Evolutionary conservation across 371 early-diverging fungal genomes (phyloP).

Genomic region (Saksenaea oblongispora): DNA sequence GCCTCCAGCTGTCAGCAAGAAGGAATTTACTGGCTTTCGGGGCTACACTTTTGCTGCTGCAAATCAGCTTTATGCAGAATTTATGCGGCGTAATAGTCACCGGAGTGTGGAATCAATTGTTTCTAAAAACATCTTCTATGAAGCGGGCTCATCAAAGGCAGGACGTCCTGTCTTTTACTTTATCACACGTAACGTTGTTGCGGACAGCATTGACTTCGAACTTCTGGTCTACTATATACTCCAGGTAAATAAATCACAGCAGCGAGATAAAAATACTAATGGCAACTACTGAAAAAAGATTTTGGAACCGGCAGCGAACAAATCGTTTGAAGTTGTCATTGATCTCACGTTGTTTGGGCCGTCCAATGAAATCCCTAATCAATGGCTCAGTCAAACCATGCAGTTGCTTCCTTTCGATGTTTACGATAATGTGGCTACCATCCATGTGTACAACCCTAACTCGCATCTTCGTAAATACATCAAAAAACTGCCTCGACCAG

Average conservation of each 20-base stretch:
- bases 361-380: constrained; percentile 73
- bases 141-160: constrained; percentile 76
- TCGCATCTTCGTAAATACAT: constrained; percentile 65
- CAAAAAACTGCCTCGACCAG: constrained; percentile 48
- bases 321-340: constrained; percentile 74
- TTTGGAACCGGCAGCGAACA: constrained; percentile 49
- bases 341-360: constrained; percentile 76
- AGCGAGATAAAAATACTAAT: not conserved
- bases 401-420: constrained; percentile 69
- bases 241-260: constrained; percentile 37
- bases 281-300: constrained; percentile 21
- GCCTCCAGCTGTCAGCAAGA: constrained; percentile 48
- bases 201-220: constrained; percentile 79
- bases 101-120: constrained; percentile 61
- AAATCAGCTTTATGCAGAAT: constrained; percentile 67
- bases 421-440: constrained; percentile 40
- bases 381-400: constrained; percentile 70
- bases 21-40: constrained; percentile 13
- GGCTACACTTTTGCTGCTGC: constrained; percentile 39
- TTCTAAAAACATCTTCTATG: constrained; percentile 71
- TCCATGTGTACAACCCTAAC: constrained; percentile 78
- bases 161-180: constrained; percentile 80
- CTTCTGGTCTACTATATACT: constrained; percentile 71
- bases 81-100: constrained; percentile 71
- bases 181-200: constrained; percentile 70